Base-by-base conservation (phyloP, 257 asterid genomes). In the Solanum habrochaites region DNA sequence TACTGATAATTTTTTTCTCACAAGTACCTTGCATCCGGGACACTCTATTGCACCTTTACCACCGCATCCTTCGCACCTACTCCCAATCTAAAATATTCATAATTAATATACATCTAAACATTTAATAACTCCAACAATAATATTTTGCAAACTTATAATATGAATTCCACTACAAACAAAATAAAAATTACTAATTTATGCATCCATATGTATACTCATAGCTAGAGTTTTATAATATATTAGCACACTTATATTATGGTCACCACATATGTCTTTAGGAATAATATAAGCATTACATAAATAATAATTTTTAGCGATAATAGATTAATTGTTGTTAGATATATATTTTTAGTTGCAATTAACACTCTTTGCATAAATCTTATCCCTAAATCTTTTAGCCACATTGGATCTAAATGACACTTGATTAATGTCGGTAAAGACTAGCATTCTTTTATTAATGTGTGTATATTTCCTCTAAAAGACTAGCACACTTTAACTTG, bases 21-120 rank as follows among this genome's bases (percentile, higher is more conserved):
- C 35, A 0, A 4, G 35, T 32, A 32, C 98, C 98, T 96, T 96
- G 85, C 99, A 96, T 67, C 98, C 99, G 1, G 95, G 92, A 73
- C 98, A 96, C 66, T 96, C 99, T 56, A 96, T 85, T 43, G 98
- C 96, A 86, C 98, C 97, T 92, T 95, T 92, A 58, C 98, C 99
- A 83, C 91, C 89, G 83, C 99, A 96, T 74, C 49, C 92, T 88
- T 92, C 86, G 86, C 99, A 96, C 89, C 73, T 91, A 39, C 88
- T 90, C 8, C 83, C 83, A 16, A 88, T 88, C 98, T 95, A 91
- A 90, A 88, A 74, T 25, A 77, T 58, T 37, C n/a, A 88, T 2
- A 56, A 35, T 83, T 58, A 12, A 39, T 82, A n/a, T 4, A 13
- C 14, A 62, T 31, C 42, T 18, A 6, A 82, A 82, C 20, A 8